These are phyloP conservation scores for Rhizopus delemar DNA, from an alignment of 371 early-diverging fungal species.

Conservation along the genomic window DNA sequence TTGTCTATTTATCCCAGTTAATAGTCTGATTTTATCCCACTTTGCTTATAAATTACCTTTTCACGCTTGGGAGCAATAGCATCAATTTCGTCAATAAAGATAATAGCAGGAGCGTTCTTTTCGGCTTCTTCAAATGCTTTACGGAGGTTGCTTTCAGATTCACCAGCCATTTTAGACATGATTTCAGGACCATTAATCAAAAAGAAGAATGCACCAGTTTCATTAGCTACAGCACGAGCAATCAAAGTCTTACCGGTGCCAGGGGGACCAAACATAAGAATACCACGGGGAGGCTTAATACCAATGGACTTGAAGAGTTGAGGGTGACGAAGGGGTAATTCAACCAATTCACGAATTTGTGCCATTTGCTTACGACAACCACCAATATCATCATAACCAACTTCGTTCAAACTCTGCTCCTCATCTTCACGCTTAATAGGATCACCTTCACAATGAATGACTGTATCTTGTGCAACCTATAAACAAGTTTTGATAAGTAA, in stretches of 20 bases:
- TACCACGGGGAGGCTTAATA: constrained; percentile 98
- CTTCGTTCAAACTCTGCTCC: constrained; percentile 89
- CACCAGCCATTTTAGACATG: constrained; percentile 99
- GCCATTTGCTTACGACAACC: constrained; percentile 99
- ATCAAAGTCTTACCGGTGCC: constrained; percentile 94
- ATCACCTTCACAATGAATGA: constrained; percentile 98
- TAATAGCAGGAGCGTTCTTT: constrained; percentile 98
- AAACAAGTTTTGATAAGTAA: constrained; percentile 91
- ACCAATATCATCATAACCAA: constrained; percentile 99
- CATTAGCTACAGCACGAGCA: constrained; percentile 78
- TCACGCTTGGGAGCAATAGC: constrained; percentile 99
- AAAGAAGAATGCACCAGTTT: constrained; percentile 89
- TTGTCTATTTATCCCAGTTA: constrained; percentile 58
- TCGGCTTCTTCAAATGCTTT: constrained; percentile 99
- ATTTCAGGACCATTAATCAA: constrained; percentile 99
- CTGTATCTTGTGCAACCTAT: constrained; percentile 94
- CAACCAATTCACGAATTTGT: constrained; percentile 99
- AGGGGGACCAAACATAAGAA: constrained; percentile 99
- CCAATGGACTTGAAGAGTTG: constrained; percentile 97
- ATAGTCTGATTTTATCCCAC: background rate
- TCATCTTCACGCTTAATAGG: constrained; percentile 99
- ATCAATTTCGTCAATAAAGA: constrained; percentile 99
- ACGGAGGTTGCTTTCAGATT: constrained; percentile 96
- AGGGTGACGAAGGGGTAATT: constrained; percentile 98
- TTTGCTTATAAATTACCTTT: constrained; percentile 60